Conservation (phyloP, 176 grass and related monocot genomes). For the Saccharum spontaneum region DNA sequence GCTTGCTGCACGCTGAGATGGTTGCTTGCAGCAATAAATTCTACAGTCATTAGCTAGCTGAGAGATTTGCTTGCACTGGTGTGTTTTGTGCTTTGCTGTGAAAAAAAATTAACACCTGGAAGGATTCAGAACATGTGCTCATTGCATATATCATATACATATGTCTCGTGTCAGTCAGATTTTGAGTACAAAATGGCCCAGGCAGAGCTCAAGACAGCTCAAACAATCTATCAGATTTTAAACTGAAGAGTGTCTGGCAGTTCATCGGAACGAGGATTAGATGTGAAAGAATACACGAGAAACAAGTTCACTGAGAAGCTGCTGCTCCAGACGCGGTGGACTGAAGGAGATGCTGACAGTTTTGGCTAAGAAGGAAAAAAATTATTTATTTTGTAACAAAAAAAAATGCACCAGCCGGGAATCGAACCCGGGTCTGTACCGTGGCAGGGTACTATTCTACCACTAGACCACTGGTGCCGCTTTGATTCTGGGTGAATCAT, state of each 20-base stretch:
- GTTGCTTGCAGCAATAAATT: no score
- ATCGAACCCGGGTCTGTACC: conserved; percentile 76
- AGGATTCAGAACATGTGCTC: background rate
- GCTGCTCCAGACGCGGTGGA: background rate
- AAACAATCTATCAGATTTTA: background rate
- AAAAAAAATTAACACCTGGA: background rate
- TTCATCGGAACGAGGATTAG: background rate
- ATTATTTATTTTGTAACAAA: background rate
- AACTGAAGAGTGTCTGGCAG: background rate
- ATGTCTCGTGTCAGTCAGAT: background rate
- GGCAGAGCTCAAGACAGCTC: background rate
- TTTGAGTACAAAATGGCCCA: background rate
- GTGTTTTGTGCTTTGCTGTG: background rate
- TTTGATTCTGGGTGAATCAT: background rate
- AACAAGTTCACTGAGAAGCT: background rate
- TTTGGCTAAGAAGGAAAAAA: background rate
- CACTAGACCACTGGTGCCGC: conserved; percentile 70
- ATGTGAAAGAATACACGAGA: background rate
- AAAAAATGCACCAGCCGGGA: conserved; percentile 51
- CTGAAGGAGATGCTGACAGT: background rate
- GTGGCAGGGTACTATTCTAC: conserved; percentile 86
- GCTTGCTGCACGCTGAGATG: no score
- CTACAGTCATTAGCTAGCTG: background rate
- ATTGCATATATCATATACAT: background rate
- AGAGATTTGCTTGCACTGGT: background rate